Percentiles rank a stretch among this genome's conserved stretches.
Conservation (phyloP, 202 grass and related monocot species). For the Schoenoplectus tabernaemontani region DNA sequence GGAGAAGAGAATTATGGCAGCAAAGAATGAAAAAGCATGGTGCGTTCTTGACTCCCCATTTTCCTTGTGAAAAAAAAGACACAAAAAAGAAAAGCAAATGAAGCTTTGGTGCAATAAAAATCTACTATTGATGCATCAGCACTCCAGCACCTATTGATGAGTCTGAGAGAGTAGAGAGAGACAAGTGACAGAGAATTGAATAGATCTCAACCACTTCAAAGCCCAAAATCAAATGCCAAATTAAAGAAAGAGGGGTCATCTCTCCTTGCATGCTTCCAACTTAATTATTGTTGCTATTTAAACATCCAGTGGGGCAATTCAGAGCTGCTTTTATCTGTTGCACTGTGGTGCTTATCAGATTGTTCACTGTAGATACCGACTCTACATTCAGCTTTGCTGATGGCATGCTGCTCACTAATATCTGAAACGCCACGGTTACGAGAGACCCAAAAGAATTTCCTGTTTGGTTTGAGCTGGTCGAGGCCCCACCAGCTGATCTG, state of each 20-base stretch:
- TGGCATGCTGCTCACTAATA: constrained; percentile 62
- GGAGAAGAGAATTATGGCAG: constrained; percentile 16
- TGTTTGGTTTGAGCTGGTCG: constrained; percentile 29
- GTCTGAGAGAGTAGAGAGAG: constrained; percentile 4
- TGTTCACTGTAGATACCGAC: constrained; percentile 59
- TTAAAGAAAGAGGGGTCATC: constrained; percentile 3
- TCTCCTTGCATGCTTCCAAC: not conserved
- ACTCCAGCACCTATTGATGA: constrained; percentile 21
- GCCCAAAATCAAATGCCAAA: constrained; percentile 18
- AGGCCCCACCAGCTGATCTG: not conserved
- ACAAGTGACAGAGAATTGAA: constrained; percentile 20
- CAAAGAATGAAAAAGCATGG: constrained; percentile 54
- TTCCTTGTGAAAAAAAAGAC: constrained; percentile 15
- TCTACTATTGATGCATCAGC: constrained; percentile 18
- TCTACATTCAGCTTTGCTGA: constrained; percentile 63
- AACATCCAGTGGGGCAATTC: constrained; percentile 35
- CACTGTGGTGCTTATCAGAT: constrained; percentile 62
- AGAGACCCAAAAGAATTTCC: constrained; percentile 26
- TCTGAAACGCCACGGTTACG: constrained; percentile 70
- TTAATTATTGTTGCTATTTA: constrained; percentile 4
- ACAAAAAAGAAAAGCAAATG: constrained; percentile 18
- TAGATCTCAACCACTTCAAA: constrained; percentile 26
- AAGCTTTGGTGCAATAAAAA: constrained; percentile 4
- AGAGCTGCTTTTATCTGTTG: constrained; percentile 66
- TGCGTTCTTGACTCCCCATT: constrained; percentile 99